phyloP scores from a whole-genome alignment of 2,329 filamentous ascomycete genomes.

The Sporothrix luriei region DNA sequence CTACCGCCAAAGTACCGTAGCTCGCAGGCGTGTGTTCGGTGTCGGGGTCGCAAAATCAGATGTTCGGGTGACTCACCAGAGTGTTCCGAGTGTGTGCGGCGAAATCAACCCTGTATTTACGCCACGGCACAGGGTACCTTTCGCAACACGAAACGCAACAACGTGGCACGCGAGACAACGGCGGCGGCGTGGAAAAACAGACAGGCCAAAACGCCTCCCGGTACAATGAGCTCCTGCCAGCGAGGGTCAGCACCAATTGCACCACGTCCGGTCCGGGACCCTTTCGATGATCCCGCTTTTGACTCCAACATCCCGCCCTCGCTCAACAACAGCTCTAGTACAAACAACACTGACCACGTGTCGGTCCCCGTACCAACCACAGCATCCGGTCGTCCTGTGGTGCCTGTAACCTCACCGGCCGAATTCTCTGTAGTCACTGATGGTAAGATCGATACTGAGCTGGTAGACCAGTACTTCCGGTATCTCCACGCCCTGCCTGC shows the following conservation, averaged over 20 bases:
- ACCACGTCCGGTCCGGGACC: neutral
- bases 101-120: conserved; percentile 2
- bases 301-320: neutral
- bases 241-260: neutral
- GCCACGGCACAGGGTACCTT: neutral
- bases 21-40: conserved; percentile 23
- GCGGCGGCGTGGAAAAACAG: neutral
- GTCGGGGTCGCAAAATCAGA: conserved; percentile 20
- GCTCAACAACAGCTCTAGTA: neutral
- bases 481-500: conserved; percentile 20
- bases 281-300: neutral
- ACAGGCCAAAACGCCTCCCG: neutral
- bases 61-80: conserved; percentile 19
- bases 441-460: neutral
- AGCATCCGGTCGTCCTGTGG: neutral
- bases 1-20: conserved; percentile 26
- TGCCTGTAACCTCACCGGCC: neutral
- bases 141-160: neutral
- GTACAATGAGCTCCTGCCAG: neutral
- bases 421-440: neutral
- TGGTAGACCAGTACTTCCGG: conserved; percentile 24
- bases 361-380: neutral
- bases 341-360: neutral
- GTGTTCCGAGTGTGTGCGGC: conserved; percentile 18
- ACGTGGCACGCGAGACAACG: neutral